A percentile compares a stretch with the other conserved stretches of the same genome.
These are phyloP conservation scores for Lippia alba DNA, from an alignment of 305 asterid genomes.

Conservation along the genomic window DNA sequence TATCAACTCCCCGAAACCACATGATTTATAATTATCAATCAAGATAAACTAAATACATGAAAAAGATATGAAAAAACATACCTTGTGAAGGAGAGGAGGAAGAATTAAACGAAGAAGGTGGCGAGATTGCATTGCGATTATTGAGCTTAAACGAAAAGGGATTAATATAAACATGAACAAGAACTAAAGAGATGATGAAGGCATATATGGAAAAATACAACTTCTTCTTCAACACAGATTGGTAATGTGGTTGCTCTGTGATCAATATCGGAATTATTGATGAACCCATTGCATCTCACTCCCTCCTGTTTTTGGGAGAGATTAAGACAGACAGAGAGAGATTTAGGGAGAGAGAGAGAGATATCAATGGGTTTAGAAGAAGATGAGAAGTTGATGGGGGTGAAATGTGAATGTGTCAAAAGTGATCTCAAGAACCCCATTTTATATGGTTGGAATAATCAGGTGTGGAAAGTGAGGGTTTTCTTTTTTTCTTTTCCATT, in stretches of 20 bases:
- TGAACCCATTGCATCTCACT: constrained; percentile 48
- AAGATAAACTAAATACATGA: neutral
- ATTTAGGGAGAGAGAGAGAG: constrained; percentile 21
- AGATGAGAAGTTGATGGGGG: constrained; percentile 19
- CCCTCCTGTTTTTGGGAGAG: neutral
- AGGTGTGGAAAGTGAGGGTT: neutral
- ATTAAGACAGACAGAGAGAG: neutral
- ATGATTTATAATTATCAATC: neutral
- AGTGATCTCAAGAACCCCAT: constrained; percentile 39
- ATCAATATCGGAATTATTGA: constrained; percentile 27
- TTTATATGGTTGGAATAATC: constrained; percentile 44
- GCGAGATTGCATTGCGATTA: constrained; percentile 21
- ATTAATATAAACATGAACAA: constrained; percentile 49
- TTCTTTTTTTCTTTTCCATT: neutral
- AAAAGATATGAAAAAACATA: constrained; percentile 13
- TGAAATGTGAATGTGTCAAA: constrained; percentile 41
- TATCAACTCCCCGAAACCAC: too few species aligned
- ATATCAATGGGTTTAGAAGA: neutral
- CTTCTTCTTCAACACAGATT: constrained; percentile 35
- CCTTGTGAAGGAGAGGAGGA: constrained; percentile 49
- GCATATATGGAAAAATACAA: constrained; percentile 46
- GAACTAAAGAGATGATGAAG: constrained; percentile 52
- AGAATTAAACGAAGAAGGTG: neutral
- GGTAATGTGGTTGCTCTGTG: constrained; percentile 35
- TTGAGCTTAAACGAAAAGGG: constrained; percentile 40